Conservation (phyloP, 169 alveolate species). For the Eimeria necatrix region DNA sequence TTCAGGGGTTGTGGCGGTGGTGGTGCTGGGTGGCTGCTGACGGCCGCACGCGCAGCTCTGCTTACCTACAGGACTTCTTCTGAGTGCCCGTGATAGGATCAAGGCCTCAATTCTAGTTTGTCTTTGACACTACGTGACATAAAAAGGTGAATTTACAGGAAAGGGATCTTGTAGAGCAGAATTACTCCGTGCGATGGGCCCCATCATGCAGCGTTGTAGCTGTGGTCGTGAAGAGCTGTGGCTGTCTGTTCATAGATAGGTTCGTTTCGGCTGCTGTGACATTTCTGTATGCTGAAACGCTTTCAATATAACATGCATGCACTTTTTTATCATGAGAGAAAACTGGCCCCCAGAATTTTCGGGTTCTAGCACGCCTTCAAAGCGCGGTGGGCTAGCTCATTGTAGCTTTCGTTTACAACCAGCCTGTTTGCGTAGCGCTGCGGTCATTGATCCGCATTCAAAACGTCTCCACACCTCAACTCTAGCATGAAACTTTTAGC, state of each 20-base stretch:
- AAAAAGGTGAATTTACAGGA: neutral
- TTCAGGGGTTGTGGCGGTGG: slow-evolving; percentile 79
- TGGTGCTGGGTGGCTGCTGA: slow-evolving; percentile 80
- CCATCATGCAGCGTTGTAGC: slow-evolving; percentile 40
- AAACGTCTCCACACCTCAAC: no score
- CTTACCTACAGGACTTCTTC: slow-evolving; percentile 67
- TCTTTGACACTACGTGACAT: slow-evolving; percentile 43
- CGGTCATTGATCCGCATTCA: no score
- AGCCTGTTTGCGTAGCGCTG: no score
- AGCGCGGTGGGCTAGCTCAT: no score
- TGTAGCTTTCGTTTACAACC: no score
- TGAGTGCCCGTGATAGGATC: slow-evolving; percentile 41
- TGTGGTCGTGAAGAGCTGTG: slow-evolving; percentile 15
- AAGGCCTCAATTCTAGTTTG: slow-evolving; percentile 38
- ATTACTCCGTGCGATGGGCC: slow-evolving; percentile 29
- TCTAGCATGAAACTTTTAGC: no score
- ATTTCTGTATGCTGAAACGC: no score
- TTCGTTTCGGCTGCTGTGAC: neutral
- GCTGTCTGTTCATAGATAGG: slow-evolving; percentile 7
- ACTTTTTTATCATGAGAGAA: no score
- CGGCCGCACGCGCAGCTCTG: slow-evolving; percentile 80
- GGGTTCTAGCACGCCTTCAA: no score
- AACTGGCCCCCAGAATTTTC: no score
- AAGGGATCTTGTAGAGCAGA: neutral
- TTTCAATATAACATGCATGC: no score